A percentile compares a stretch with the other conserved stretches of the same genome.
Evolutionary conservation across 1,284 basidiomycete species (phyloP).

Genomic region (Trichosporon ovoides): DNA sequence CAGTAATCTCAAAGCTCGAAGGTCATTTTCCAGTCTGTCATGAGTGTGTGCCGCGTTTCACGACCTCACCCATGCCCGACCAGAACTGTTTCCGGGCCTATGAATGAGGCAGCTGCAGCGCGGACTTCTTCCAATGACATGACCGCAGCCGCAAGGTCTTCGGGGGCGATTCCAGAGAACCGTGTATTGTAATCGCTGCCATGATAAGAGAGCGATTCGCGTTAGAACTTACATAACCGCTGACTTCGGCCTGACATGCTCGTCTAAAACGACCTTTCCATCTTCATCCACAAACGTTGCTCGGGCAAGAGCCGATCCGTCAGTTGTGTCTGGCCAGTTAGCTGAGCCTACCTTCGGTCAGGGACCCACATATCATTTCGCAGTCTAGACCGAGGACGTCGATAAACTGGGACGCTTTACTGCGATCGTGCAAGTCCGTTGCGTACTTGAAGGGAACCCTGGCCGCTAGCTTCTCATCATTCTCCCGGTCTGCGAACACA

Average conservation of each 20-base stretch:
- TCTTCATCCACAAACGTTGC: constrained; percentile 75
- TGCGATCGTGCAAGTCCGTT: constrained; percentile 20
- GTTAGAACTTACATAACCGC: constrained; percentile 61
- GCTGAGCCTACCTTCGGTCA: neutral
- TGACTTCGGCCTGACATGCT: constrained; percentile 71
- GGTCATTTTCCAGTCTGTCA: constrained; percentile 72
- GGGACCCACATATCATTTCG: constrained; percentile 69
- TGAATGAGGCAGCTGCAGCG: constrained; percentile 60
- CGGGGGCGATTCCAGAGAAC: constrained; percentile 75
- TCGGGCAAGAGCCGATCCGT: constrained; percentile 77
- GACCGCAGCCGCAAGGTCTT: constrained; percentile 57
- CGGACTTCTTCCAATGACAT: constrained; percentile 64
- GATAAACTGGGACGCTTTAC: constrained; percentile 43
- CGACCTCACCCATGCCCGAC: constrained; percentile 57
- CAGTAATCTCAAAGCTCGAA: constrained; percentile 76
- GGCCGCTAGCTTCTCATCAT: constrained; percentile 63
- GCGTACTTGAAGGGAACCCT: constrained; percentile 66
- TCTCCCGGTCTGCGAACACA: constrained; percentile 48
- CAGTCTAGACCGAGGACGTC: constrained; percentile 79
- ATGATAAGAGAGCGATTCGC: neutral
- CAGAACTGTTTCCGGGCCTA: constrained; percentile 71
- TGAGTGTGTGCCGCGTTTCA: neutral
- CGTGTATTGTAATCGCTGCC: constrained; percentile 74
- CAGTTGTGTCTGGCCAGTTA: constrained; percentile 59
- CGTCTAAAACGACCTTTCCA: constrained; percentile 70